Evolutionary conservation across 2,329 filamentous ascomycete genomes (phyloP).

Genomic region (Fusarium albosuccineum): DNA sequence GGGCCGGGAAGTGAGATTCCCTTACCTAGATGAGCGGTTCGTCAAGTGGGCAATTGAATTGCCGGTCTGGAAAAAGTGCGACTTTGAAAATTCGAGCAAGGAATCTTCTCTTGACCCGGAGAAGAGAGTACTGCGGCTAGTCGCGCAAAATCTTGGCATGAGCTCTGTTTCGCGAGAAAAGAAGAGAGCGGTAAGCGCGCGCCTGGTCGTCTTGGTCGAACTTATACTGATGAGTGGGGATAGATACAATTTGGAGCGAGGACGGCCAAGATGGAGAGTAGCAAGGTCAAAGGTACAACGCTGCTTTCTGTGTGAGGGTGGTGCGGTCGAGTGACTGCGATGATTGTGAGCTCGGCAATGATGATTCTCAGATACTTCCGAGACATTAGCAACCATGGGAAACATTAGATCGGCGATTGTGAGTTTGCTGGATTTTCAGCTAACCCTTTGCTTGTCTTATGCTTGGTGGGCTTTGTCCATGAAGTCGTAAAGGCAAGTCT

Average conservation of each 20-base stretch:
- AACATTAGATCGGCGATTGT: slow-evolving; percentile 49
- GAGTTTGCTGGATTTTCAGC: slow-evolving; percentile 60
- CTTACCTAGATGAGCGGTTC: slow-evolving; percentile 88
- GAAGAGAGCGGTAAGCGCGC: slow-evolving; percentile 81
- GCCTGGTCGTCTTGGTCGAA: neutral
- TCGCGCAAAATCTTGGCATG: slow-evolving; percentile 83
- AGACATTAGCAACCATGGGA: slow-evolving; percentile 57
- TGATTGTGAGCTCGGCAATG: slow-evolving; percentile 61
- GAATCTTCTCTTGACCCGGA: slow-evolving; percentile 73
- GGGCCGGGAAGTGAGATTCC: slow-evolving; percentile 89
- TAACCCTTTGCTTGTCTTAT: slow-evolving; percentile 57
- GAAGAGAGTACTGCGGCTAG: slow-evolving; percentile 83
- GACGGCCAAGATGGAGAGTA: slow-evolving; percentile 85
- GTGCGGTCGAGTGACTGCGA: slow-evolving; percentile 34
- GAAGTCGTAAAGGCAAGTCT: slow-evolving; percentile 76
- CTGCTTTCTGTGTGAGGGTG: slow-evolving; percentile 59
- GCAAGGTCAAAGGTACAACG: slow-evolving; percentile 77
- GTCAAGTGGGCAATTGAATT: slow-evolving; percentile 82
- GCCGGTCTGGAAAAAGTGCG: slow-evolving; percentile 88
- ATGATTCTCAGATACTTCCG: slow-evolving; percentile 85
- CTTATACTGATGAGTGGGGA: slow-evolving; percentile 24
- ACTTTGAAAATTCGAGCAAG: slow-evolving; percentile 72
- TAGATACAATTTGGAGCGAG: slow-evolving; percentile 86
- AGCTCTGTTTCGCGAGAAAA: slow-evolving; percentile 81
- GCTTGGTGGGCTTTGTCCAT: slow-evolving; percentile 52